These are phyloP conservation scores for Pseudocercospora pini-densiflorae DNA, from an alignment of 2,329 filamentous ascomycete genomes.

Conservation along the genomic window DNA sequence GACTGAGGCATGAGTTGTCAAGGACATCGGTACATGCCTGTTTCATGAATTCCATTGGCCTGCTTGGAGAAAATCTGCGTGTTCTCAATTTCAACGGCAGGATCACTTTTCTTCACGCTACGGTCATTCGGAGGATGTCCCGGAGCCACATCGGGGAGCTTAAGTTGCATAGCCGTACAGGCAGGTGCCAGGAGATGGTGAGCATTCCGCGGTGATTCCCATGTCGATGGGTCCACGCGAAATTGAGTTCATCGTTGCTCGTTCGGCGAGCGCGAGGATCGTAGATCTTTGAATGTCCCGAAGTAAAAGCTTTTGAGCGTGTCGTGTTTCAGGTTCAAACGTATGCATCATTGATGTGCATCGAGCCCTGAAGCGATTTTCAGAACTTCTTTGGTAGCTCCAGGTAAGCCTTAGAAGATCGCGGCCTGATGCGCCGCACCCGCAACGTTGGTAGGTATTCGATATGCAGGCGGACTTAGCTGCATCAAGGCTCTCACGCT, in stretches of 20 bases:
- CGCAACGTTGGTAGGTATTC: not conserved
- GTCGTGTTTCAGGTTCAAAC: not conserved
- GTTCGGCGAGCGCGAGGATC: slow-evolving; percentile 2
- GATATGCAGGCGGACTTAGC: slow-evolving; percentile 7
- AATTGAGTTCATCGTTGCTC: not conserved
- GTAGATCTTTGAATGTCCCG: not conserved
- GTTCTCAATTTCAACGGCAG: not conserved
- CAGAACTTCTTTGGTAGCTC: slow-evolving; percentile 1
- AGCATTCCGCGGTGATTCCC: not conserved
- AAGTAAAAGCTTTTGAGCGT: not conserved
- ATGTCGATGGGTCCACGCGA: not conserved
- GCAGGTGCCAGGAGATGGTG: not conserved
- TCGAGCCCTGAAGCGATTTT: not conserved
- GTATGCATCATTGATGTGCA: slow-evolving; percentile 1
- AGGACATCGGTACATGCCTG: slow-evolving; percentile 4
- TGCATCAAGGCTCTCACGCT: not conserved
- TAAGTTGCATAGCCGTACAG: not conserved
- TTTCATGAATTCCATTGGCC: not conserved
- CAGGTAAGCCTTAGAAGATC: not conserved
- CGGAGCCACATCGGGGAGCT: not conserved
- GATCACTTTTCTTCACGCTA: not conserved
- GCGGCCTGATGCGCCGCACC: not conserved
- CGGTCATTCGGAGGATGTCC: not conserved
- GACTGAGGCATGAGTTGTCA: not conserved
- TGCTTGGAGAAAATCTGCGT: not conserved